Evolutionary conservation across 257 asterid species (phyloP).

Genomic region (Jaltomata sinuosa): DNA sequence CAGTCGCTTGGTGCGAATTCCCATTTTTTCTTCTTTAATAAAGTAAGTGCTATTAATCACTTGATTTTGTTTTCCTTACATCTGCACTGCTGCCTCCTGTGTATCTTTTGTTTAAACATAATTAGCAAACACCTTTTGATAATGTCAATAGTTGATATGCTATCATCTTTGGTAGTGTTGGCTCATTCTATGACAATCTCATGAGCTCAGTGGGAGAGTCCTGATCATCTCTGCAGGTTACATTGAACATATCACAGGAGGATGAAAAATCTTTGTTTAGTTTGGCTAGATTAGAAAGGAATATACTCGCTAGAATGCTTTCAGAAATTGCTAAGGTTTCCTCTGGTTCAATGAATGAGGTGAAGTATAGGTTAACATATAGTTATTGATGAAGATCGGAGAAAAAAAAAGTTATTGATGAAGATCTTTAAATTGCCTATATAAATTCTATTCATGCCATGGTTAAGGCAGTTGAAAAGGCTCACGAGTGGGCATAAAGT

Average conservation of each 20-base stretch:
- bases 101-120: background rate
- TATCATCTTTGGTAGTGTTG: background rate
- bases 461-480: background rate
- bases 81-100: background rate
- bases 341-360: background rate
- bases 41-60: too few species aligned
- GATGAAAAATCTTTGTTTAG: background rate
- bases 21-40: too few species aligned
- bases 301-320: background rate
- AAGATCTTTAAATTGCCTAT: background rate
- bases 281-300: background rate
- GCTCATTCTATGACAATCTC: background rate
- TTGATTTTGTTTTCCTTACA: background rate
- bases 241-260: background rate
- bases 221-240: background rate
- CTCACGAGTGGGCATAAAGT: background rate
- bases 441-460: background rate
- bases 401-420: background rate
- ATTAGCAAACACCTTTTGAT: background rate
- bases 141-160: background rate
- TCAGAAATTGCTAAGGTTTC: background rate
- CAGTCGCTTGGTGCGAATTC: background rate
- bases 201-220: background rate
- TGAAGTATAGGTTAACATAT: background rate
- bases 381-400: background rate